These are phyloP conservation scores for Leccinellum albellum DNA, from an alignment of 768 basidiomycete species.

Conservation along the genomic window DNA sequence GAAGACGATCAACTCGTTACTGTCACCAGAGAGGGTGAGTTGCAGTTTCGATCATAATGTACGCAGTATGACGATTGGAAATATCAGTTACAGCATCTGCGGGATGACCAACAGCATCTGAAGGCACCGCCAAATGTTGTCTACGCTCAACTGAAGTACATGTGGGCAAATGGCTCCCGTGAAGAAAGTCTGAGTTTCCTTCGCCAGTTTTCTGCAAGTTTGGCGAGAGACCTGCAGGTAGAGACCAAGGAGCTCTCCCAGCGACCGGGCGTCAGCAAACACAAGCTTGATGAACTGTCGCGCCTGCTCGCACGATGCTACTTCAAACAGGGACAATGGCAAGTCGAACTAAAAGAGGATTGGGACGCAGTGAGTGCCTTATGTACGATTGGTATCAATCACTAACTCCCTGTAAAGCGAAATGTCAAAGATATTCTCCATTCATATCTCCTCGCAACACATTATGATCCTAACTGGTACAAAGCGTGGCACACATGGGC, in stretches of 20 bases:
- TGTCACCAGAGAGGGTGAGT: constrained; percentile 67
- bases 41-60: not conserved
- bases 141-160: constrained; percentile 92
- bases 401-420: constrained; percentile 44
- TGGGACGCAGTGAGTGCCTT: constrained; percentile 66
- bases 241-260: constrained; percentile 50
- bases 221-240: constrained; percentile 69
- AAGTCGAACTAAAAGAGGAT: constrained; percentile 70
- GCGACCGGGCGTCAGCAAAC: constrained; percentile 51
- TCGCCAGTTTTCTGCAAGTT: constrained; percentile 72
- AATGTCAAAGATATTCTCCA: constrained; percentile 80
- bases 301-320: constrained; percentile 94
- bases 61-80: constrained; percentile 1
- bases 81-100: constrained; percentile 41
- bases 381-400: not conserved
- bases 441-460: constrained; percentile 83
- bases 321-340: constrained; percentile 96
- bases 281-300: constrained; percentile 66
- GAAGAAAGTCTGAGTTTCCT: constrained; percentile 81
- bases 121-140: constrained; percentile 95
- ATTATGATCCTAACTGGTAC: constrained; percentile 94
- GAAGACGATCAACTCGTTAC: constrained; percentile 90
- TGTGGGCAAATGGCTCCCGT: constrained; percentile 84
- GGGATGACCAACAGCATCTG: constrained; percentile 47
- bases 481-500: constrained; percentile 99